Percentiles rank a stretch among this genome's conserved stretches.
These are phyloP conservation scores for Grigorovia transvaalensis DNA, from an alignment of 805 yeast species.

Conservation along the genomic window DNA sequence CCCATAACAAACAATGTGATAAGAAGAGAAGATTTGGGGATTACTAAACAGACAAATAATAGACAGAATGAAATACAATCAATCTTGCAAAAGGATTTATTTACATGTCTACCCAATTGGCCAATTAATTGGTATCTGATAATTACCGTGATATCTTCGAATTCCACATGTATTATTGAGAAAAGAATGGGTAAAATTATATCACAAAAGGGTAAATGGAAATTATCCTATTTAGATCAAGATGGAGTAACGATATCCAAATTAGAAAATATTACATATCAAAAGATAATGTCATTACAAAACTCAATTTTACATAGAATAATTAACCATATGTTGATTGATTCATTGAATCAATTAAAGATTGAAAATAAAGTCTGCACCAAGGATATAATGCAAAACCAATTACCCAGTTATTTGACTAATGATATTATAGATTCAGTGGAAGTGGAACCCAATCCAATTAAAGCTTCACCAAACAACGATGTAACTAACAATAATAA, in stretches of 20 bases:
- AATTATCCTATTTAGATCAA: constrained; percentile 23
- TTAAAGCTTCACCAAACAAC: not conserved
- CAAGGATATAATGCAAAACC: constrained; percentile 6
- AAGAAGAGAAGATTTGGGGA: not conserved
- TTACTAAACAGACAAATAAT: not conserved
- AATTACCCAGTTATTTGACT: constrained; percentile 14
- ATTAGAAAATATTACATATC: constrained; percentile 27
- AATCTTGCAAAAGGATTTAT: constrained; percentile 21
- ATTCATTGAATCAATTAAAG: constrained; percentile 26
- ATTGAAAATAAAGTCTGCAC: constrained; percentile 23
- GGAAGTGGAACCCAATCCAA: not conserved
- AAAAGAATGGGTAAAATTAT: constrained; percentile 27
- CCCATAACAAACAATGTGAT: constrained; percentile 7
- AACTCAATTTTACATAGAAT: constrained; percentile 25
- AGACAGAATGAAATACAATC: not conserved
- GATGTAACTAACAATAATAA: not conserved
- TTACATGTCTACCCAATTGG: constrained; percentile 27
- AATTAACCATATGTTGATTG: constrained; percentile 28
- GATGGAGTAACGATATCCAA: constrained; percentile 17
- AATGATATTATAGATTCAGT: not conserved
- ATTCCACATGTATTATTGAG: constrained; percentile 24
- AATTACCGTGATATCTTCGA: constrained; percentile 25
- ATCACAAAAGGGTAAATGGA: constrained; percentile 26
- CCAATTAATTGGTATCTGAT: constrained; percentile 29
- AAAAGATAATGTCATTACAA: constrained; percentile 23